phyloP scores from a whole-genome alignment of 495 filamentous ascomycete genomes.

The Talaromyces borbonicus region DNA sequence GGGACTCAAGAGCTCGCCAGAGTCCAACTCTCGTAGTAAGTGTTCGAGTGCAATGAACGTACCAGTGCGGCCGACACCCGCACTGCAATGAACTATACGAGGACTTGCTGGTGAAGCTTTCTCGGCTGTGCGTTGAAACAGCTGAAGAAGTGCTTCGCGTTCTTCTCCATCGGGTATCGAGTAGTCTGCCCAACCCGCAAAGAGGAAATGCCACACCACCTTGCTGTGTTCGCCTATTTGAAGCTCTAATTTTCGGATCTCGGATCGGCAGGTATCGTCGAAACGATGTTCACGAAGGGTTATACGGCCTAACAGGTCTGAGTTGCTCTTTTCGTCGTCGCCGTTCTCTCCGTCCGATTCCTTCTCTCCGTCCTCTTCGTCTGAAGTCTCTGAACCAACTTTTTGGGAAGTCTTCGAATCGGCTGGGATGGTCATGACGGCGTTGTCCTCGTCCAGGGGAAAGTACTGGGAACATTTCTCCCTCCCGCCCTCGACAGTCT shows the following conservation, averaged over 20 bases:
- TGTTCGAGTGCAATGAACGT: constrained; percentile 95
- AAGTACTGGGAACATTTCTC: constrained; percentile 95
- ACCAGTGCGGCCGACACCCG: constrained; percentile 86
- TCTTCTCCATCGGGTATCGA: constrained; percentile 75
- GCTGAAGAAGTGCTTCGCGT: constrained; percentile 62
- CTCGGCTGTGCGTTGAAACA: constrained; percentile 65
- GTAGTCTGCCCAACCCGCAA: constrained; percentile 91
- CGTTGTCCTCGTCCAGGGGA: constrained; percentile 47
- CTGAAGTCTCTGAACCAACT: constrained; percentile 16
- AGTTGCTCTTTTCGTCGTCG: neutral
- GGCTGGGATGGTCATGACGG: constrained; percentile 53
- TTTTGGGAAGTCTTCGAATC: constrained; percentile 27
- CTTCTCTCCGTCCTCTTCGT: constrained; percentile 8
- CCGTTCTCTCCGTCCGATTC: neutral
- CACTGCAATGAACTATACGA: constrained; percentile 86
- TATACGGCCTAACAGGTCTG: constrained; percentile 28
- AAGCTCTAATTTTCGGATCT: constrained; percentile 46
- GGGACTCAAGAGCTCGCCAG: constrained; percentile 50
- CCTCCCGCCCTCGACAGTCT: constrained; percentile 67
- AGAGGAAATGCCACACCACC: constrained; percentile 81
- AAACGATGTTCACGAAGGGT: constrained; percentile 37
- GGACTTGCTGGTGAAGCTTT: constrained; percentile 65
- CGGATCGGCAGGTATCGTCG: constrained; percentile 39
- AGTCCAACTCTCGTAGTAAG: constrained; percentile 69
- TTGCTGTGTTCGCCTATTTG: constrained; percentile 51